A percentile compares a stretch with the other conserved stretches of the same genome.
Evolutionary conservation across 225 moss, liverwort and hornwort species (phyloP).

Genomic region (Physcomitrellopsis africana): DNA sequence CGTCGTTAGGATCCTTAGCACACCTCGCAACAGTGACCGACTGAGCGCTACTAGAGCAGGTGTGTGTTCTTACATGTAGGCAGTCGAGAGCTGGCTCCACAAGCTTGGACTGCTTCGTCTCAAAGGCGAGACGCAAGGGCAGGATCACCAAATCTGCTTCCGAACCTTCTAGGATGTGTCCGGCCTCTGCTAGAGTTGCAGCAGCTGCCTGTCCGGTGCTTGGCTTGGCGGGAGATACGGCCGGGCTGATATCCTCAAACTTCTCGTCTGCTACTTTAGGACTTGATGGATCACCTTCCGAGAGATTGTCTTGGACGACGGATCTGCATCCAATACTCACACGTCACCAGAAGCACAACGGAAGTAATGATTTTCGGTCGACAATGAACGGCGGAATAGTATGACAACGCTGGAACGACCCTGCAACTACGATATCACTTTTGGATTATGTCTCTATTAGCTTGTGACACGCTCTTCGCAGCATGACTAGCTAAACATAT

Average conservation of each 20-base stretch:
- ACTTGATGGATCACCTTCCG: constrained; percentile 54
- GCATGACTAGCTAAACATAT: not conserved
- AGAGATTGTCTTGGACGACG: constrained; percentile 68
- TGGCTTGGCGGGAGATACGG: constrained; percentile 62
- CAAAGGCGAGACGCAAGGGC: constrained; percentile 93
- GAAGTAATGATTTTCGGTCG: not conserved
- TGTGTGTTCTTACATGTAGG: constrained; percentile 73
- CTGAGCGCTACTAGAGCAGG: constrained; percentile 17
- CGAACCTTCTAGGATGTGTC: constrained; percentile 86
- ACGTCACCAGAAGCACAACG: constrained; percentile 24
- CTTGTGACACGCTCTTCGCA: too few species aligned
- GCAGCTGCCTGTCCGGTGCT: constrained; percentile 94
- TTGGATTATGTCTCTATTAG: too few species aligned
- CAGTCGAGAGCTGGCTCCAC: constrained; percentile 97
- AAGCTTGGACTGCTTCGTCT: constrained; percentile 96
- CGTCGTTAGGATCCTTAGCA: constrained; percentile 1
- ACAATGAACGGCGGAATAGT: not conserved
- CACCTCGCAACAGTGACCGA: not conserved
- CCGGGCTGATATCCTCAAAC: constrained; percentile 50
- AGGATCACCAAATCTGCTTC: constrained; percentile 97
- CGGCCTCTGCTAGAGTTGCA: constrained; percentile 91
- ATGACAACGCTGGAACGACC: constrained; percentile 11
- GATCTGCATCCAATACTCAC: constrained; percentile 51
- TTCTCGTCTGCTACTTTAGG: constrained; percentile 56
- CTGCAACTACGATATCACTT: not conserved